phyloP scores from a whole-genome alignment of 768 basidiomycete species.

The Terana coerulea region DNA sequence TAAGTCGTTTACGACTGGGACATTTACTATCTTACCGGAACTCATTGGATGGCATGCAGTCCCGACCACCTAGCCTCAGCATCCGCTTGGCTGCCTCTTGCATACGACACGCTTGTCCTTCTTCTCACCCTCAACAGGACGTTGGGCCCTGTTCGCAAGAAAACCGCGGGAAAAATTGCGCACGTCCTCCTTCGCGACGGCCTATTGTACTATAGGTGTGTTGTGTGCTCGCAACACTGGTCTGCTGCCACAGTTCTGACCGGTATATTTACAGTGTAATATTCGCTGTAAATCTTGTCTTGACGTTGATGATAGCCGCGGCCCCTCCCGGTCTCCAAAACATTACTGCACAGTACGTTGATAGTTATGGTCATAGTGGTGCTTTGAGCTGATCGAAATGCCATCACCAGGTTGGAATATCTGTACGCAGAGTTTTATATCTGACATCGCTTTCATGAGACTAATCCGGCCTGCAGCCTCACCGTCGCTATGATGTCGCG shows the following conservation, averaged over 20 bases:
- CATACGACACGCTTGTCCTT: conserved; percentile 36
- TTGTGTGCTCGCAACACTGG: background rate
- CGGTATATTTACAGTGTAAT: conserved; percentile 28
- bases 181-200: conserved; percentile 30
- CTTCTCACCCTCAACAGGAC: conserved; percentile 32
- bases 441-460: no score
- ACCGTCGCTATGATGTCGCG: conserved; percentile 67
- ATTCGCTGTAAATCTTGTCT: conserved; percentile 33
- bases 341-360: conserved; percentile 33
- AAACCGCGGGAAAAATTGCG: conserved; percentile 19
- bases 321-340: conserved; percentile 31
- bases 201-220: conserved; percentile 33
- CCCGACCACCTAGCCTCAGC: conserved; percentile 25
- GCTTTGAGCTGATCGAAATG: background rate
- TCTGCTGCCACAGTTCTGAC: background rate
- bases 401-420: conserved; percentile 30
- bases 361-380: background rate
- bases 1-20: conserved; percentile 18
- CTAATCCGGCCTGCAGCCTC: conserved; percentile 9
- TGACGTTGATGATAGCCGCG: conserved; percentile 36
- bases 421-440: conserved; percentile 27
- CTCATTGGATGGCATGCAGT: background rate
- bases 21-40: background rate
- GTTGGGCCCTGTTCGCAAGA: conserved; percentile 16
- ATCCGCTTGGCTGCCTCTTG: conserved; percentile 38